Conservation (phyloP, 371 early-diverging fungal genomes). For the Entomophthora muscae region DNA sequence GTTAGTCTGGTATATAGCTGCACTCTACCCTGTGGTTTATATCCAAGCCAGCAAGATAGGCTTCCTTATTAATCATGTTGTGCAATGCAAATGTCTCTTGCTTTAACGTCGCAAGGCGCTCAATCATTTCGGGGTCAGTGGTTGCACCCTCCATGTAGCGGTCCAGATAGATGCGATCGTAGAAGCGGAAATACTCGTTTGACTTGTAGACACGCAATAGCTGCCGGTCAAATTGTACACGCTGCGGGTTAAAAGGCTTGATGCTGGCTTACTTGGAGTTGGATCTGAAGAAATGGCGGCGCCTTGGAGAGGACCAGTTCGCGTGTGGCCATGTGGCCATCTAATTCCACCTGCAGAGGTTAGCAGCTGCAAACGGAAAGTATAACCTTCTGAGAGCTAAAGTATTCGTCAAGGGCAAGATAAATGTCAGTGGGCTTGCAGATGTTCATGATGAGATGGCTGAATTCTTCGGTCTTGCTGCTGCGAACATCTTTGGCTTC, state of each 20-base stretch:
- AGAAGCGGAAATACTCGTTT: constrained; percentile 35
- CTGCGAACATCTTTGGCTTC: constrained; percentile 19
- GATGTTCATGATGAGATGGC: constrained; percentile 38
- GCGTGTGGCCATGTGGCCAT: constrained; percentile 21
- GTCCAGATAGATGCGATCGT: constrained; percentile 32
- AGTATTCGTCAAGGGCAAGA: constrained; percentile 40
- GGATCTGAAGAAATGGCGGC: constrained; percentile 44
- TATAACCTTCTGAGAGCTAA: constrained; percentile 24
- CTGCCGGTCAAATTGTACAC: constrained; percentile 43
- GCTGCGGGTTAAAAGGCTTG: constrained; percentile 14
- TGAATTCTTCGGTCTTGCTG: constrained; percentile 38
- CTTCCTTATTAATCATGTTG: neutral
- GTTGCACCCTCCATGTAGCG: constrained; percentile 26
- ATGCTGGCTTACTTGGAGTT: constrained; percentile 24
- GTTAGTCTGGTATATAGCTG: neutral
- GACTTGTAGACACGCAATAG: constrained; percentile 38
- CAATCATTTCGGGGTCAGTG: constrained; percentile 13
- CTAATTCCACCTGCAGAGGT: neutral
- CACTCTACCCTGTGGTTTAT: neutral
- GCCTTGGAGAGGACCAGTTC: constrained; percentile 27
- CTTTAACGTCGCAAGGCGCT: neutral
- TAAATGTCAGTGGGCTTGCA: constrained; percentile 32
- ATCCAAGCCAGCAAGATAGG: neutral
- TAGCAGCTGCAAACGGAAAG: constrained; percentile 16
- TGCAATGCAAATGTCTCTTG: neutral